A percentile compares a stretch with the other conserved stretches of the same genome.
phyloP scores from a whole-genome alignment of 805 yeast species.

The Danielozyma ontarioensis region DNA sequence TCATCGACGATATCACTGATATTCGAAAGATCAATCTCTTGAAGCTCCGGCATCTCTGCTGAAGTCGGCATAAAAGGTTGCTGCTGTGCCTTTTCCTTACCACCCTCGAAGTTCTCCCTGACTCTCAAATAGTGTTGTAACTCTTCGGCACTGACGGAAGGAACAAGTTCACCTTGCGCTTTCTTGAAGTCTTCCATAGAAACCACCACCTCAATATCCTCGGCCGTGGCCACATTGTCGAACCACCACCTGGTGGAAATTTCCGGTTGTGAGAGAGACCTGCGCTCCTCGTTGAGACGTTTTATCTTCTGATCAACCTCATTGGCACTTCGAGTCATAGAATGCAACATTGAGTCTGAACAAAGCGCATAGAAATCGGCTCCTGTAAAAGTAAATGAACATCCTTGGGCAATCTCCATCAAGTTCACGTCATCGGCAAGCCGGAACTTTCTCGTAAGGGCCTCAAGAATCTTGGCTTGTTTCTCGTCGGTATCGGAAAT shows the following conservation, averaged over 20 bases:
- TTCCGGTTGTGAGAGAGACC: constrained; percentile 27
- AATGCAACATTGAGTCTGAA: constrained; percentile 92
- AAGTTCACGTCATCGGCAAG: constrained; percentile 59
- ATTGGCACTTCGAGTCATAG: constrained; percentile 86
- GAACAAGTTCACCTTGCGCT: constrained; percentile 66
- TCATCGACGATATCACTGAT: neutral
- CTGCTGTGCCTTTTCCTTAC: constrained; percentile 32
- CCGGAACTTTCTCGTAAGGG: constrained; percentile 79
- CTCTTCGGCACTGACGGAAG: constrained; percentile 87
- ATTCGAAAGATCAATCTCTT: neutral
- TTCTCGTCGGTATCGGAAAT: constrained; percentile 87
- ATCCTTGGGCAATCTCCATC: constrained; percentile 51
- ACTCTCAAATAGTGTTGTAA: constrained; percentile 74
- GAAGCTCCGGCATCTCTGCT: neutral
- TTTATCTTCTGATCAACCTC: constrained; percentile 65
- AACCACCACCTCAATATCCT: constrained; percentile 68
- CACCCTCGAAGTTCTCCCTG: constrained; percentile 79
- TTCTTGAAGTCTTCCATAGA: constrained; percentile 68
- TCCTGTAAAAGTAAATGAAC: constrained; percentile 93
- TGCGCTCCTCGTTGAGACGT: constrained; percentile 37
- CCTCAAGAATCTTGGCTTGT: constrained; percentile 79
- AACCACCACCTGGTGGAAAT: constrained; percentile 86
- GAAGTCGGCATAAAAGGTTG: neutral
- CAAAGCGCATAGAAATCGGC: constrained; percentile 97
- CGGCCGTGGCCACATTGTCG: constrained; percentile 65